phyloP scores from a whole-genome alignment of 129 eudicot species.

The Kitagawia praeruptora region DNA sequence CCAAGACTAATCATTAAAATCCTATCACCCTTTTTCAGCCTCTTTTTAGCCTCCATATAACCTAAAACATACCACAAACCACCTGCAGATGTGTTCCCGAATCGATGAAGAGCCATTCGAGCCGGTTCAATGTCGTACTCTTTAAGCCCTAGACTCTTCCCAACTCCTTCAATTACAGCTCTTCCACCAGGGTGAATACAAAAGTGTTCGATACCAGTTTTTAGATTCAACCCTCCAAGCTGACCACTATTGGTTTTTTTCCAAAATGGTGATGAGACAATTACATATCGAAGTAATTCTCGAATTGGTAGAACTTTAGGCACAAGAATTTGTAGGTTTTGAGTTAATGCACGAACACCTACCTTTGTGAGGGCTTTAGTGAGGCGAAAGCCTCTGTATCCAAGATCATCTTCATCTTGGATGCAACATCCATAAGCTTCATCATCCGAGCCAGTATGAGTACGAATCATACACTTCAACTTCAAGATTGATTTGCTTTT shows the following conservation, averaged over 20 bases:
- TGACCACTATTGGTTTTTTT: neutral
- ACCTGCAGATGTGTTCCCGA: conserved; percentile 73
- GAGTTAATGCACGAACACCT: conserved; percentile 30
- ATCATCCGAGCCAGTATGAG: conserved; percentile 38
- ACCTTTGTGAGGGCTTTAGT: conserved; percentile 36
- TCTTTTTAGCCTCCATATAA: conserved; percentile 87
- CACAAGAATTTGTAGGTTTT: conserved; percentile 32
- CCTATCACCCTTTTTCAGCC: conserved; percentile 66
- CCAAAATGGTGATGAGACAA: neutral
- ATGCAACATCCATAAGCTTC: conserved; percentile 46
- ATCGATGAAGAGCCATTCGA: conserved; percentile 62
- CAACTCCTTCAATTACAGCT: conserved; percentile 59
- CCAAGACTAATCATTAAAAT: conserved; percentile 74
- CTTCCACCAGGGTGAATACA: conserved; percentile 84
- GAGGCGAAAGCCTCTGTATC: conserved; percentile 37
- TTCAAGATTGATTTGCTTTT: conserved; percentile 27
- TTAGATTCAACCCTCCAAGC: conserved; percentile 32
- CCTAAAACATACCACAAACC: conserved; percentile 80
- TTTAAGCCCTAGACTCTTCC: conserved; percentile 32
- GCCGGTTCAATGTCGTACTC: conserved; percentile 66
- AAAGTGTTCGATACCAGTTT: conserved; percentile 50
- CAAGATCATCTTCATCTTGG: conserved; percentile 39
- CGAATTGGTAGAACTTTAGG: conserved; percentile 40
- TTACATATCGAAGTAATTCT: conserved; percentile 34
- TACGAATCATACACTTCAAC: conserved; percentile 37